A percentile compares a stretch with the other conserved stretches of the same genome.
These are phyloP conservation scores for Sclerospora graminicola DNA, from an alignment of 352 stramenopile genomes.

Conservation along the genomic window DNA sequence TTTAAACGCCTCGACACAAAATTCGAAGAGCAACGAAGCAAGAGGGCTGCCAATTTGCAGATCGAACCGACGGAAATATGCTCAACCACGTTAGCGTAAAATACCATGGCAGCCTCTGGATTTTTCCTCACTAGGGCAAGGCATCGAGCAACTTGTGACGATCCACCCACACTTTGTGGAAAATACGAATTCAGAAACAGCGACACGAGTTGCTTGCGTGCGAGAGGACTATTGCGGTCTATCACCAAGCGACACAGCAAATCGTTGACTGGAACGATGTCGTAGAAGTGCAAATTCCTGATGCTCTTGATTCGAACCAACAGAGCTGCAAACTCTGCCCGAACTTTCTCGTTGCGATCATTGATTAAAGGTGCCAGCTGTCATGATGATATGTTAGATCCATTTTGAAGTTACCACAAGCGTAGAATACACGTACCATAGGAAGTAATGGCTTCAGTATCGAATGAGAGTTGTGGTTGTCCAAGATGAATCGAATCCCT, in stretches of 20 bases:
- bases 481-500: constrained; percentile 75
- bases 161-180: constrained; percentile 65
- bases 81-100: constrained; percentile 69
- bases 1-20: constrained; percentile 64
- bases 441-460: constrained; percentile 77
- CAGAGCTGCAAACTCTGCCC: constrained; percentile 61
- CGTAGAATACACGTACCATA: constrained; percentile 34
- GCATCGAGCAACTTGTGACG: constrained; percentile 72
- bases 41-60: constrained; percentile 66
- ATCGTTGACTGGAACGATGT: constrained; percentile 71
- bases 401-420: neutral
- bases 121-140: constrained; percentile 76
- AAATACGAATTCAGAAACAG: constrained; percentile 86
- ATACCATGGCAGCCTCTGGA: constrained; percentile 69
- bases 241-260: constrained; percentile 64
- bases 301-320: constrained; percentile 85
- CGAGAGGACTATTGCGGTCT: constrained; percentile 39
- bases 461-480: constrained; percentile 80
- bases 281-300: constrained; percentile 80
- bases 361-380: constrained; percentile 75
- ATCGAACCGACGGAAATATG: constrained; percentile 70
- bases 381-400: constrained; percentile 8
- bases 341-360: constrained; percentile 76
- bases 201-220: constrained; percentile 68
- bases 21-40: constrained; percentile 69